Base-by-base conservation (phyloP, 1,139 yeast genomes). In the Kazachstania sp. region DNA sequence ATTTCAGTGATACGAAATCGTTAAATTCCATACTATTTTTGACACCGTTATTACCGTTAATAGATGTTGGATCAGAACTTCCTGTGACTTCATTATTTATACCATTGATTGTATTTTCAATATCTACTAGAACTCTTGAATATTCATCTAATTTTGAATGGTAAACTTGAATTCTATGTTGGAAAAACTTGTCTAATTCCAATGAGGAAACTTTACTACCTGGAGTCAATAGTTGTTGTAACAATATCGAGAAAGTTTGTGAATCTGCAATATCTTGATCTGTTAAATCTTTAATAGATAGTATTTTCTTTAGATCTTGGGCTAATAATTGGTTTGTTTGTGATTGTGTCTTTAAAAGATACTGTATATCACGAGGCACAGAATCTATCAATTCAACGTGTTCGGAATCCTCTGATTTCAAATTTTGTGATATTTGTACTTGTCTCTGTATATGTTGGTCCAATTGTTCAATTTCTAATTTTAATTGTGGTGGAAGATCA, bases 391-490 rank as follows among this genome's bases (percentile, higher is more conserved):
- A 71, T 49, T 80, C 83, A 45, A 78, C 76, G 56, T 88, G 96
- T 34, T 78, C 78, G 13, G 70, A 70, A 49, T 76, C 71, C 52
- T 81, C 84, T 23, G 81, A 75, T 53, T 81, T 79, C 50, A 92
- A 71, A 43, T 85, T 85, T 41, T 87, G 92, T 6, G 95, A 83
- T 46, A 86, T 83, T 49, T 83, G 77, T 48, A 84, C 86, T 68
- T 92, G 97, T 37, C 81, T 78, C 55, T 82, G 85, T 52, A 92
- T 87, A 63, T 87, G 90, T 47, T 79, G 78, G 64, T 92, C 95
- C 49, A 90, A 71, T 52, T 81, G 83, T 61, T 87, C 95, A 39
- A 92, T 72, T 62, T 87, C 86, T 57, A 78, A 82, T 57, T 88
- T 88, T 38, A 78, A 73, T 12, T 77, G 78, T 39, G 75, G 80